These are phyloP conservation scores for Centella asiatica DNA, from an alignment of 129 eudicot species.

Conservation along the genomic window DNA sequence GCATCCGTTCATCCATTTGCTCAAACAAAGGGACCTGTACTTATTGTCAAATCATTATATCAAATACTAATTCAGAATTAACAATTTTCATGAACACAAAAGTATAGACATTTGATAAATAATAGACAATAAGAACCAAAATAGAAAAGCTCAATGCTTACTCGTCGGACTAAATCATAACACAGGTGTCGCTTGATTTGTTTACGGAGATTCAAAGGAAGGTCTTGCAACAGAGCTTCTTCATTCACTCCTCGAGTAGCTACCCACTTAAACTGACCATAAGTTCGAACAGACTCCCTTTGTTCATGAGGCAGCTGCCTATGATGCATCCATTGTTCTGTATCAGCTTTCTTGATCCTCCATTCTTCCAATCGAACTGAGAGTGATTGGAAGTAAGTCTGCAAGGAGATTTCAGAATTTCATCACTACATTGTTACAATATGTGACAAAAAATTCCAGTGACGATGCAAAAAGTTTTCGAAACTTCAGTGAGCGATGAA, in stretches of 20 bases:
- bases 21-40: constrained; percentile 97
- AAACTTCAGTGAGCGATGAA: too few relatives aligned
- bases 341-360: constrained; percentile 85
- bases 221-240: constrained; percentile 62
- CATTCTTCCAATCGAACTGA: constrained; percentile 97
- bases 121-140: too few relatives aligned
- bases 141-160: too few relatives aligned
- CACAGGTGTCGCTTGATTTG: constrained; percentile 91
- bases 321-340: constrained; percentile 97
- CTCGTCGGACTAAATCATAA: constrained; percentile 88
- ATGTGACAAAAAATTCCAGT: too few relatives aligned
- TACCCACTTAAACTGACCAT: constrained; percentile 85
- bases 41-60: too few relatives aligned
- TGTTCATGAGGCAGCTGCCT: constrained; percentile 69
- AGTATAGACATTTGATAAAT: too few relatives aligned
- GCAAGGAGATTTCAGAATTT: too few relatives aligned
- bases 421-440: too few relatives aligned
- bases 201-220: constrained; percentile 79
- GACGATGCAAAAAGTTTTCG: too few relatives aligned
- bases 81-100: too few relatives aligned
- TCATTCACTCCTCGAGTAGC: constrained; percentile 93
- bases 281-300: constrained; percentile 75
- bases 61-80: too few relatives aligned
- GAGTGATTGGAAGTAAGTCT: constrained; percentile 86
- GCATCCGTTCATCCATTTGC: constrained; percentile 86